Percentiles rank a stretch among this genome's conserved stretches.
phyloP scores from a whole-genome alignment of 768 basidiomycete genomes.

The Lactarius sanguifluus region DNA sequence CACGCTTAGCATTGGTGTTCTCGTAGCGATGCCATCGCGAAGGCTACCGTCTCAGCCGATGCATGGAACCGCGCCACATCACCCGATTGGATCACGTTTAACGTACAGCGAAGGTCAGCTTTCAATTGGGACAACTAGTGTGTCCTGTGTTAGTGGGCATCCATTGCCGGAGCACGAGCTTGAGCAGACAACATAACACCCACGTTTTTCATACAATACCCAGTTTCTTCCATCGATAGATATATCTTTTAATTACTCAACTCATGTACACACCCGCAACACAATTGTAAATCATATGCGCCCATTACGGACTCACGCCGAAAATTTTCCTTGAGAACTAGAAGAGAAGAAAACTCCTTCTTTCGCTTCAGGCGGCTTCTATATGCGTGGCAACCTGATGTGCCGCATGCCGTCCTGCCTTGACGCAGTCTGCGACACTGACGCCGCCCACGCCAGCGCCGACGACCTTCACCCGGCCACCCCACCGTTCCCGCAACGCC shows the following conservation, averaged over 20 bases:
- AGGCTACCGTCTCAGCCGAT: not conserved
- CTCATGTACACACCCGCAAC: not conserved
- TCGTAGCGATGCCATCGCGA: conserved; percentile 27
- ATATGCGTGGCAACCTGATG: conserved; percentile 19
- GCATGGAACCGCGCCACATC: not conserved
- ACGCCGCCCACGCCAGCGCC: conserved; percentile 89
- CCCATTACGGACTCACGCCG: not conserved
- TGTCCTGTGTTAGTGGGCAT: not conserved
- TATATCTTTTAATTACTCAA: not conserved
- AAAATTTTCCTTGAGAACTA: not conserved
- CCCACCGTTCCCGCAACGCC: conserved; percentile 41
- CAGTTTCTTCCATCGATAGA: too few species aligned
- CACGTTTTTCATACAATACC: too few species aligned
- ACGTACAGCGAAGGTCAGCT: conserved; percentile 11
- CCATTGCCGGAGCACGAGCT: not conserved
- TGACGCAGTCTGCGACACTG: conserved; percentile 83
- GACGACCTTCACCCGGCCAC: conserved; percentile 55
- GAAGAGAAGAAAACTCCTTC: not conserved
- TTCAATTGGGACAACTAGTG: conserved; percentile 7
- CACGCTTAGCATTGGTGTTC: conserved; percentile 21
- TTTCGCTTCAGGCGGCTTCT: not conserved
- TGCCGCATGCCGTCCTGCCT: conserved; percentile 58
- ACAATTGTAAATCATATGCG: not conserved
- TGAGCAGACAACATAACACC: not conserved
- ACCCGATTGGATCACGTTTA: not conserved